These are phyloP conservation scores for Aspergillus puulaauensis DNA, from an alignment of 2,329 filamentous ascomycete species.

Conservation along the genomic window DNA sequence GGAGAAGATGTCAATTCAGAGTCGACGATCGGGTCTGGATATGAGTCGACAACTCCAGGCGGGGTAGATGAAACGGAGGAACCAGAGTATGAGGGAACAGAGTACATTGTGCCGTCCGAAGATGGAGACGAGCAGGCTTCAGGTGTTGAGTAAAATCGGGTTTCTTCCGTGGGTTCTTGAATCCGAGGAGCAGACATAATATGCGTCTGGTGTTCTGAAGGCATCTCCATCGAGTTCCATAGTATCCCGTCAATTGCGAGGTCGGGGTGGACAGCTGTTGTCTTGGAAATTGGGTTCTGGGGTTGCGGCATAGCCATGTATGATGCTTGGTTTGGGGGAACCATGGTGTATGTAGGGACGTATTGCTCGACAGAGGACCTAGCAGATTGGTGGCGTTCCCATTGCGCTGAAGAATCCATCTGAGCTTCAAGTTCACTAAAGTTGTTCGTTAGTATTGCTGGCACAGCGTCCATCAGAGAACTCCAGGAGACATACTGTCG, in stretches of 20 bases:
- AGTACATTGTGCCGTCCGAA: conserved; percentile 36
- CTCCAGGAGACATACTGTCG: conserved; percentile 42
- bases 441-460: background rate
- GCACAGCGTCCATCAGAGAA: conserved; percentile 3
- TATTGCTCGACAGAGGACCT: conserved; percentile 23
- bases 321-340: conserved; percentile 22
- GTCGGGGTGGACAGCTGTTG: conserved; percentile 33
- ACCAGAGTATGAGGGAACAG: conserved; percentile 29
- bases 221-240: conserved; percentile 39
- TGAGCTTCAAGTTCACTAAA: conserved; percentile 38
- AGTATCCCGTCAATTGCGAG: conserved; percentile 32
- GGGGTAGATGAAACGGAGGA: conserved; percentile 36
- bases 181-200: conserved; percentile 33
- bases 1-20: conserved; percentile 35
- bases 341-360: conserved; percentile 24
- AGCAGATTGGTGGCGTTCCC: conserved; percentile 25
- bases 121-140: conserved; percentile 46
- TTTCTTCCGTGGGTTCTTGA: conserved; percentile 39
- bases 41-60: conserved; percentile 35
- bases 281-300: conserved; percentile 37
- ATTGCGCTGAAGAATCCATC: conserved; percentile 27
- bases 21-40: conserved; percentile 33
- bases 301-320: conserved; percentile 28
- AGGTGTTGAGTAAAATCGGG: conserved; percentile 44
- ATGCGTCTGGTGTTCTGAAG: conserved; percentile 28